Conservation (phyloP, 2,329 filamentous ascomycete genomes). For the Curvularia verruculosa region DNA sequence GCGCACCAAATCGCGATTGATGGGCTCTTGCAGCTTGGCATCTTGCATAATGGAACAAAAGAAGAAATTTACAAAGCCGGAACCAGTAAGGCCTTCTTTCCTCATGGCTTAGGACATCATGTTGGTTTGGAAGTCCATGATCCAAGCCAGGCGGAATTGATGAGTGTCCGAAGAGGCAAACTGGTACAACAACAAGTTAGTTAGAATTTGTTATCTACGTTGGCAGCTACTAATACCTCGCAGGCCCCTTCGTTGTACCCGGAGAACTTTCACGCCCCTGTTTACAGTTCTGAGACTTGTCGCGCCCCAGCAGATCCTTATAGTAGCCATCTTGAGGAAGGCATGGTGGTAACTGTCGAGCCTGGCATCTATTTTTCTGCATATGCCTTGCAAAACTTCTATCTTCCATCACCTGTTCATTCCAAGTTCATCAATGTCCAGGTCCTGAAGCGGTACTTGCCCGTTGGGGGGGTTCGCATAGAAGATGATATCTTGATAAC, state of each 20-base stretch:
- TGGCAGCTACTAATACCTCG: conserved; percentile 14
- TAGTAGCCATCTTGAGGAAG: conserved; percentile 54
- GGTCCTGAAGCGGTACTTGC: conserved; percentile 80
- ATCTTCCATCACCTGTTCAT: conserved; percentile 73
- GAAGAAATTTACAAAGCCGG: conserved; percentile 77
- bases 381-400: conserved; percentile 80
- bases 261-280: conserved; percentile 39
- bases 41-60: conserved; percentile 68
- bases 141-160: conserved; percentile 45
- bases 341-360: conserved; percentile 64
- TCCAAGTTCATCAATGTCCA: conserved; percentile 75
- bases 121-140: conserved; percentile 94
- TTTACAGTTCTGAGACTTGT: conserved; percentile 40
- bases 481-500: conserved; percentile 78
- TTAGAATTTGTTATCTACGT: neutral
- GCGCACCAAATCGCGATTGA: conserved; percentile 75
- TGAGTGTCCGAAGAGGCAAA: conserved; percentile 38
- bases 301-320: conserved; percentile 40
- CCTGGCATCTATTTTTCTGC: conserved; percentile 80
- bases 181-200: conserved; percentile 34
- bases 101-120: conserved; percentile 89
- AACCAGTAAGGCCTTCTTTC: conserved; percentile 89
- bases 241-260: conserved; percentile 43
- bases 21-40: conserved; percentile 73
- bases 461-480: conserved; percentile 76